phyloP scores from a whole-genome alignment of 352 stramenopile genomes.

The Globisporangium barbulae region DNA sequence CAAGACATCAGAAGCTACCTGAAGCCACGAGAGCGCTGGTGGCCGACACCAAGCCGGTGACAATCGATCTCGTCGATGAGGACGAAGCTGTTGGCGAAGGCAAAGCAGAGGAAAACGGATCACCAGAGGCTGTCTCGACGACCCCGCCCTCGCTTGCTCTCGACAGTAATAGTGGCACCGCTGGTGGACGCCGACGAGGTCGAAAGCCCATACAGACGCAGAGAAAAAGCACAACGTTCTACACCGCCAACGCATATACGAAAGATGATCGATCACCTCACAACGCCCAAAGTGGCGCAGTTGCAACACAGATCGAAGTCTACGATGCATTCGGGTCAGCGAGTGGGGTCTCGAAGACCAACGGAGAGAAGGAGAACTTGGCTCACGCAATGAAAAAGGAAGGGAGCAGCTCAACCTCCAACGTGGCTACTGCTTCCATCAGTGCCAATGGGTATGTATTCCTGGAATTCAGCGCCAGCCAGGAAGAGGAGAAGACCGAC shows the following conservation, averaged over 20 bases:
- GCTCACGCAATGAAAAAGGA: background rate
- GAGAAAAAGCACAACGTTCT: background rate
- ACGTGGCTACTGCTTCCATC: background rate
- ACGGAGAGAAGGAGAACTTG: slow-evolving; percentile 2
- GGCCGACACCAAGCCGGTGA: background rate
- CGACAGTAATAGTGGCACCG: background rate
- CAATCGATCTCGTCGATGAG: slow-evolving; percentile 11
- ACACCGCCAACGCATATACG: background rate
- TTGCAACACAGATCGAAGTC: slow-evolving; percentile 15
- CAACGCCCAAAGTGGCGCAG: background rate
- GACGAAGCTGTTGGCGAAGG: background rate
- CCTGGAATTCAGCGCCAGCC: background rate
- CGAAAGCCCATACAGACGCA: slow-evolving; percentile 17
- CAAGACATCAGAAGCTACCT: background rate
- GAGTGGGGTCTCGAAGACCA: background rate
- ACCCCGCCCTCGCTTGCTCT: background rate
- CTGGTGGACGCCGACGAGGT: slow-evolving; percentile 11
- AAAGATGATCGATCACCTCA: slow-evolving; percentile 1
- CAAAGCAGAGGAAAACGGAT: background rate
- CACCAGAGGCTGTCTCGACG: background rate
- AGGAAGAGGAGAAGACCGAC: background rate
- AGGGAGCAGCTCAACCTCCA: background rate
- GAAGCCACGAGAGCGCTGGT: background rate
- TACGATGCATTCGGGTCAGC: slow-evolving; percentile 18
- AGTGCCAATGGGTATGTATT: background rate